Evolutionary conservation across 2,329 filamentous ascomycete genomes (phyloP), one percentile per base, ranked within the genome.

Genomic region (Shiraia bambusicola): DNA sequence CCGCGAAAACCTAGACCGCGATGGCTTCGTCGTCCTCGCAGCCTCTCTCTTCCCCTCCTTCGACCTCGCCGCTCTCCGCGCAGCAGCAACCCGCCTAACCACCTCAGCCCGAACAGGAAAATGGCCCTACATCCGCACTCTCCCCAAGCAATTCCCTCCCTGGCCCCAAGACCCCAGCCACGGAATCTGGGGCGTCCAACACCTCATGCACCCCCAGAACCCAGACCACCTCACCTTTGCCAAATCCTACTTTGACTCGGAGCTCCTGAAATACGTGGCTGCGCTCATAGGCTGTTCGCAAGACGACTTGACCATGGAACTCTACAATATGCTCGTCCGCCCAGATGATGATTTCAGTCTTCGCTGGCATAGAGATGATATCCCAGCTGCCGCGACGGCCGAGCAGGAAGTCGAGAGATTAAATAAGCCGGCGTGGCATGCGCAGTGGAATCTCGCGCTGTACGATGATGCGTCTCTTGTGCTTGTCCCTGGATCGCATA

Each of bases 181-280:
- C 37, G 88, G 88, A 14, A 94, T 95, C 67, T 95, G 89, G 90
- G 89, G 88, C 50, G 85, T 94, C 2, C 89, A 95, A 74, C 87
- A 91, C 67, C 77, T 95, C 4, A 76, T 95, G 58, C 84, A 91
- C 66, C 88, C 88, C 0, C 73, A 76, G 1, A 80, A 92, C 54
- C 78, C 82, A 0, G 77, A 79, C 39, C 76, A 80, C 45, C 67
- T 75, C 2, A 64, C 76, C 3, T 94, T 91, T 68, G 78, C 82
- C 4, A 65, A 73, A 36, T 75, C 79, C 42, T 95, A 95, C 71
- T 95, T 95, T 64, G 80, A 82, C 25, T 72, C 78, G 15, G 73
- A 76, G 17, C 72, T 92, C 6, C 67, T 92, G 0, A 64, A 69
- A 22, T 76, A 86, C 1, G 84, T 85, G 1, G 80, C 79, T 50